A percentile compares a stretch with the other conserved stretches of the same genome.
Conservation (phyloP, 257 asterid genomes). For the Fraxinus anomala region DNA sequence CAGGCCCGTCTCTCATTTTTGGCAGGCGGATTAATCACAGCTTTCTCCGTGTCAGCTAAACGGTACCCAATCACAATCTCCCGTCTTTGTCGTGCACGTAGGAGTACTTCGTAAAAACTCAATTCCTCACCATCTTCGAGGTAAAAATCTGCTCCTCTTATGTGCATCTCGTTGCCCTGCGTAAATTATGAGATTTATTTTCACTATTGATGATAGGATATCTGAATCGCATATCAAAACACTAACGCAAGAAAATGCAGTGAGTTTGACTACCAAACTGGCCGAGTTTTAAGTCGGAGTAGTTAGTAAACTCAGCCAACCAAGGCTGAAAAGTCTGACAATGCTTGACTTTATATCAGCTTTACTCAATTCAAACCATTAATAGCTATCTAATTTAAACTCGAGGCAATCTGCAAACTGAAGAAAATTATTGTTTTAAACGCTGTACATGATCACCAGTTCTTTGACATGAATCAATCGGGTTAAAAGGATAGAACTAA, state of each 20-base stretch:
- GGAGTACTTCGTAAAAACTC: constrained; percentile 75
- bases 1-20: constrained; percentile 62
- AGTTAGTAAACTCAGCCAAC: neutral
- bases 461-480: neutral
- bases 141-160: constrained; percentile 72
- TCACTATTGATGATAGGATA: neutral
- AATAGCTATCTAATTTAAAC: neutral
- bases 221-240: neutral
- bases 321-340: neutral
- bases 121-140: constrained; percentile 65
- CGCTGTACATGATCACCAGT: neutral
- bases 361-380: constrained; percentile 4
- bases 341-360: neutral
- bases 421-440: neutral
- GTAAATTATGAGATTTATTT: constrained; percentile 12
- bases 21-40: constrained; percentile 66
- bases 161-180: constrained; percentile 92
- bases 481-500: neutral
- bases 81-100: constrained; percentile 81
- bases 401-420: neutral
- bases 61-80: constrained; percentile 84
- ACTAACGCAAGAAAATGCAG: neutral
- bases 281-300: neutral
- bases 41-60: constrained; percentile 59
- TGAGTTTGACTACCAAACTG: constrained; percentile 6